phyloP scores from a whole-genome alignment of 2,329 filamentous ascomycete species.

The Elsinoe ampelina region DNA sequence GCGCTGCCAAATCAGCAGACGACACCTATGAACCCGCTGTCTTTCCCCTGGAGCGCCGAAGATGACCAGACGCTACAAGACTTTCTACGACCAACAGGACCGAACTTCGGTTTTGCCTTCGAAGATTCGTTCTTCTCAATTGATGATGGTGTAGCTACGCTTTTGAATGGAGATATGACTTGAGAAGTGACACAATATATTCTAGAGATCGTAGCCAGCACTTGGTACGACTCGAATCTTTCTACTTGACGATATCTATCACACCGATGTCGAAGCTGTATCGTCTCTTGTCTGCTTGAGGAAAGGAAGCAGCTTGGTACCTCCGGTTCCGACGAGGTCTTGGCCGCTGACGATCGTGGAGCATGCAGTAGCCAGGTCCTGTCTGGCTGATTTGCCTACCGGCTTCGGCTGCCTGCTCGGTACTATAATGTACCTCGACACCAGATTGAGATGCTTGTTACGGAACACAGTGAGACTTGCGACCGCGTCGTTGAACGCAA shows the following conservation, averaged over 20 bases:
- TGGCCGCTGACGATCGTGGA: slow-evolving; percentile 29
- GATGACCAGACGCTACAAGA: slow-evolving; percentile 22
- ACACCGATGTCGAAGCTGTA: slow-evolving; percentile 24
- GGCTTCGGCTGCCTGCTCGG: slow-evolving; percentile 24
- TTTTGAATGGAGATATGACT: background rate
- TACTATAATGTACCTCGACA: slow-evolving; percentile 45
- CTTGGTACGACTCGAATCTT: background rate
- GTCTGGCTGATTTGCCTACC: slow-evolving; percentile 22
- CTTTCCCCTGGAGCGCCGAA: slow-evolving; percentile 22
- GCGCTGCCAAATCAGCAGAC: slow-evolving; percentile 14
- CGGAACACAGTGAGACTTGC: slow-evolving; percentile 39
- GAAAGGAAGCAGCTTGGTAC: slow-evolving; percentile 45
- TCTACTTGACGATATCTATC: background rate
- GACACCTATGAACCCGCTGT: slow-evolving; percentile 19
- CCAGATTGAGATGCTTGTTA: slow-evolving; percentile 44
- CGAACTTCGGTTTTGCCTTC: slow-evolving; percentile 19
- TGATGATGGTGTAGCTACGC: slow-evolving; percentile 19
- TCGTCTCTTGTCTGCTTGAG: slow-evolving; percentile 44
- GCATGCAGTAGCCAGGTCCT: slow-evolving; percentile 40
- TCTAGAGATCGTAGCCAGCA: background rate
- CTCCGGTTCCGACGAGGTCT: slow-evolving; percentile 42
- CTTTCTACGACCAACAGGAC: slow-evolving; percentile 22
- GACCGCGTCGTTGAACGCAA: slow-evolving; percentile 40
- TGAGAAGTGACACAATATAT: background rate
- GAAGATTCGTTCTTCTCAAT: slow-evolving; percentile 23